Percentiles rank a stretch among this genome's conserved stretches.
Conservation (phyloP, 192 early-diverging fungal species). For the Coemansia aciculifera region DNA sequence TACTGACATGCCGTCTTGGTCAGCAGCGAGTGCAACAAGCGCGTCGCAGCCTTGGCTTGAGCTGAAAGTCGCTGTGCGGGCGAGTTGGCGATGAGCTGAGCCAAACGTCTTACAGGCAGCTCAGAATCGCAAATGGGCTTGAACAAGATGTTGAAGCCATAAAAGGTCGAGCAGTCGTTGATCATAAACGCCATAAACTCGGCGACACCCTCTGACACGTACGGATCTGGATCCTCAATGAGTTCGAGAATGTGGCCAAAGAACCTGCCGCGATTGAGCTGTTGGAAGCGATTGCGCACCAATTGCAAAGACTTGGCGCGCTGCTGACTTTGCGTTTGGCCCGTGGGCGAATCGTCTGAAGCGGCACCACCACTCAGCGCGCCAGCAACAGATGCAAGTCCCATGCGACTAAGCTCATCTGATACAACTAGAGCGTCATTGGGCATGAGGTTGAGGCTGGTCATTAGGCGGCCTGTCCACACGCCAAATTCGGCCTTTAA, state of each 20-base stretch:
- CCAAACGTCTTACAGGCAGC: slow-evolving; percentile 41
- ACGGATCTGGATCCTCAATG: slow-evolving; percentile 43
- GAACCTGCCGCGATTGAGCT: slow-evolving; percentile 50
- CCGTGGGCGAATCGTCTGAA: slow-evolving; percentile 2
- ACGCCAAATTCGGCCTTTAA: slow-evolving; percentile 52
- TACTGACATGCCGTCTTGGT: slow-evolving; percentile 52
- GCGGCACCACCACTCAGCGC: slow-evolving; percentile 16
- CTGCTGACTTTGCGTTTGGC: slow-evolving; percentile 36
- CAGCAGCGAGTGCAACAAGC: slow-evolving; percentile 41
- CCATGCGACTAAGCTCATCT: slow-evolving; percentile 51
- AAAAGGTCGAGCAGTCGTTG: slow-evolving; percentile 50
- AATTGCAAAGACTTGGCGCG: slow-evolving; percentile 48
- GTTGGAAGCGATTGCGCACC: slow-evolving; percentile 52
- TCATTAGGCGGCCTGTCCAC: slow-evolving; percentile 53
- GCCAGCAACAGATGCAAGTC: slow-evolving; percentile 38
- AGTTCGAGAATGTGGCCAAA: slow-evolving; percentile 34
- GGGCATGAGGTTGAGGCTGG: slow-evolving; percentile 38
- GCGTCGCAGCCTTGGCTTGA: slow-evolving; percentile 41
- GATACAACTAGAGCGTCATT: slow-evolving; percentile 48
- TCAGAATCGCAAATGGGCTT: slow-evolving; percentile 51
- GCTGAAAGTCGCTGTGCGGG: slow-evolving; percentile 43
- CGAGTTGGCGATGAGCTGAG: slow-evolving; percentile 53
- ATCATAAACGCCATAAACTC: slow-evolving; percentile 52
- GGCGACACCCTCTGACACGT: slow-evolving; percentile 31
- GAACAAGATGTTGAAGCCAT: slow-evolving; percentile 53